Percentiles rank a stretch among this genome's conserved stretches.
These are phyloP conservation scores for Alternaria metachromatica DNA, from an alignment of 2,329 filamentous ascomycete genomes.

Conservation along the genomic window DNA sequence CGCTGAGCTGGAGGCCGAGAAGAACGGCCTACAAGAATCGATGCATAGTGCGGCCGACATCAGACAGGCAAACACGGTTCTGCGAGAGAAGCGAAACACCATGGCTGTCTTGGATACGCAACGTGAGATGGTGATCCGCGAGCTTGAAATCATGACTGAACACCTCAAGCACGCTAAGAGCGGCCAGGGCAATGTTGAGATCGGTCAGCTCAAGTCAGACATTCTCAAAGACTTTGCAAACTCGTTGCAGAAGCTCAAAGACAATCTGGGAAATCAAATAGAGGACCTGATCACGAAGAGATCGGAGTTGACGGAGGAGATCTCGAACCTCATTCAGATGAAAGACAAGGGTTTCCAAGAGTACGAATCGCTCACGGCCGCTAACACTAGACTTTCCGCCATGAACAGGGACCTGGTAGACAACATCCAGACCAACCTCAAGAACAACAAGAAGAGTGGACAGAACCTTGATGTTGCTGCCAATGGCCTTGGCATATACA, in stretches of 20 bases:
- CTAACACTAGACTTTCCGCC: slow-evolving; percentile 92
- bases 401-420: slow-evolving; percentile 96
- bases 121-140: slow-evolving; percentile 92
- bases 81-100: slow-evolving; percentile 92
- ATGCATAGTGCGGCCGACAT: slow-evolving; percentile 67
- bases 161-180: slow-evolving; percentile 88
- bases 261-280: slow-evolving; percentile 75
- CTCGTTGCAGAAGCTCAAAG: slow-evolving; percentile 73
- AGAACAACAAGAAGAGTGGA: slow-evolving; percentile 65
- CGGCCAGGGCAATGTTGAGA: slow-evolving; percentile 76
- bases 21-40: slow-evolving; percentile 60
- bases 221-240: slow-evolving; percentile 68
- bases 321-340: slow-evolving; percentile 79
- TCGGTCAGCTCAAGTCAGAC: slow-evolving; percentile 70
- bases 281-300: slow-evolving; percentile 90
- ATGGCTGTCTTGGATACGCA: slow-evolving; percentile 94
- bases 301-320: slow-evolving; percentile 83
- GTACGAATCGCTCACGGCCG: slow-evolving; percentile 91
- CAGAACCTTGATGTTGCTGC: slow-evolving; percentile 57
- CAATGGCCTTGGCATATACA: slow-evolving; percentile 71
- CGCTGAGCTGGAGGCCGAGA: slow-evolving; percentile 83
- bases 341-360: slow-evolving; percentile 94
- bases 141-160: slow-evolving; percentile 86
- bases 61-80: slow-evolving; percentile 82
- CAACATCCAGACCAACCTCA: slow-evolving; percentile 92